A percentile compares a stretch with the other conserved stretches of the same genome.
Evolutionary conservation across 2,329 filamentous ascomycete species (phyloP).

Genomic region (Talaromyces funiculosus): DNA sequence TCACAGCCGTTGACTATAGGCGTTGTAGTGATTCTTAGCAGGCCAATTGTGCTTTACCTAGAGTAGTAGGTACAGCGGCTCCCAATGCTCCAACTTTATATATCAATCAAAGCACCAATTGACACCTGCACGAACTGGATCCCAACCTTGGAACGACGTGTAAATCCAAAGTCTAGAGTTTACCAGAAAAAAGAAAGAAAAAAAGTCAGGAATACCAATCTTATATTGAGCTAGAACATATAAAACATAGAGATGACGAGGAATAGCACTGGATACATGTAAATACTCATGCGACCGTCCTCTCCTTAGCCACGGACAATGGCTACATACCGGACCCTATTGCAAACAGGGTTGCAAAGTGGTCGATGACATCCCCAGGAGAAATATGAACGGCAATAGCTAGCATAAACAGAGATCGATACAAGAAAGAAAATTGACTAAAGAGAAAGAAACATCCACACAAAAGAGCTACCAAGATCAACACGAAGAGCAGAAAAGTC

Average conservation of each 20-base stretch:
- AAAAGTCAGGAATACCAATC: no score
- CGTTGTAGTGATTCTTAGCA: no score
- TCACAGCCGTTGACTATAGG: no score
- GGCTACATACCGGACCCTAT: neutral
- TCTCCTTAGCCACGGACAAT: neutral
- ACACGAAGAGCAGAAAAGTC: constrained; percentile 14
- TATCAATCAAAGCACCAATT: no score
- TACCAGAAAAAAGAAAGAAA: neutral
- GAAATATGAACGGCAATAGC: neutral
- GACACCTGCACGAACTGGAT: no score
- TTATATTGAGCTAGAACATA: neutral
- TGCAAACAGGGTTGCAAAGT: neutral
- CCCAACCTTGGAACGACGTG: no score
- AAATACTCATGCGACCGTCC: neutral
- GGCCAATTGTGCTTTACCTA: no score
- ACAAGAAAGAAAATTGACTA: neutral
- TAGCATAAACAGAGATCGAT: neutral
- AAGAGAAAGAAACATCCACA: neutral
- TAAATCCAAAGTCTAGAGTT: neutral
- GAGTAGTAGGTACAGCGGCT: no score
- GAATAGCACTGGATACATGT: neutral
- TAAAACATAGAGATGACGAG: neutral
- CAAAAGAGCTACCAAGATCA: constrained; percentile 15
- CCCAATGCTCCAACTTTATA: no score
- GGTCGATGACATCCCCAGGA: neutral